Conservation (phyloP, 495 filamentous ascomycete species). For the Hyaloscypha finlandica region DNA sequence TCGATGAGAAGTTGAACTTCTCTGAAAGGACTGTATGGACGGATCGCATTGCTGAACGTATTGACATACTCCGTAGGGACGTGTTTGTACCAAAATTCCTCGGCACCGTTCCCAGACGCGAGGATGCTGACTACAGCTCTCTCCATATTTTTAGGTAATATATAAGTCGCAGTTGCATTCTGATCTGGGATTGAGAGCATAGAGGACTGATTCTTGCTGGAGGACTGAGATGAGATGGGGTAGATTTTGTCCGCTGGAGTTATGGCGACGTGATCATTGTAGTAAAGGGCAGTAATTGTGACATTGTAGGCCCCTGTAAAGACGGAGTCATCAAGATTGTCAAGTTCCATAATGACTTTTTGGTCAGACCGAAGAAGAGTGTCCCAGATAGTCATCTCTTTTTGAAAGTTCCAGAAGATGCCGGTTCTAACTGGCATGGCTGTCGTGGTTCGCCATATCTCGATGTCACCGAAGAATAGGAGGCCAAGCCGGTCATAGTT, state of each 20-base stretch:
- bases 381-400: constrained; percentile 77
- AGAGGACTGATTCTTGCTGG: constrained; percentile 50
- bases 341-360: constrained; percentile 82
- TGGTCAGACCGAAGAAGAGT: constrained; percentile 64
- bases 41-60: constrained; percentile 51
- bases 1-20: constrained; percentile 70
- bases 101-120: constrained; percentile 61
- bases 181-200: constrained; percentile 57
- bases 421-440: constrained; percentile 69
- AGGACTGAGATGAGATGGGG: constrained; percentile 58
- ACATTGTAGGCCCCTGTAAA: constrained; percentile 60
- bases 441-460: constrained; percentile 82
- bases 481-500: constrained; percentile 79
- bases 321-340: constrained; percentile 64
- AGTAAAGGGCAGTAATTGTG: constrained; percentile 64
- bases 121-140: constrained; percentile 66
- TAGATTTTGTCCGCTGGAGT: constrained; percentile 57
- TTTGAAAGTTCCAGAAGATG: constrained; percentile 72
- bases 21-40: constrained; percentile 64
- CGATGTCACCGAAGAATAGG: constrained; percentile 76
- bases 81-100: constrained; percentile 76
- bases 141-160: constrained; percentile 50
- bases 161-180: constrained; percentile 50
- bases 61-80: constrained; percentile 53
- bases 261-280: constrained; percentile 37